Base-by-base conservation (phyloP, 352 stramenopile species). In the Plasmopara muralis region DNA sequence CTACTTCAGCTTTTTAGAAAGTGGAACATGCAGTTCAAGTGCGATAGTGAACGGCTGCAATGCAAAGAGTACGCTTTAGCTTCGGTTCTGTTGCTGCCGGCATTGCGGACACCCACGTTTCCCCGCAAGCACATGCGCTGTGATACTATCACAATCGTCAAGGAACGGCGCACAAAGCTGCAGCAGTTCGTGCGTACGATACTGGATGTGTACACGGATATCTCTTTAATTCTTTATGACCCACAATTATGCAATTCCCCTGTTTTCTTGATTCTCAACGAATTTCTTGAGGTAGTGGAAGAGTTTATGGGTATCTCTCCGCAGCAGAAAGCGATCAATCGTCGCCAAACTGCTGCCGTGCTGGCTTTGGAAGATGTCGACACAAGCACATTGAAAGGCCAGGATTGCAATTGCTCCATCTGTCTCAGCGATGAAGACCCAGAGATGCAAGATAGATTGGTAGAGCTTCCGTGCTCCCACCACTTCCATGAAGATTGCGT, bases 401-500 rank as follows among this genome's bases (percentile, higher is more conserved):
- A 63, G 15, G 66, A 74, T 6, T 64, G 45, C 29, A 57, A 62
- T 29, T 84, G 73, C 47, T 84, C 70, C 34, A 84, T 84, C 28
- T 84, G 73, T 42, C 58, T 84, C 30, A 66, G 75, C 41, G 60
- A 72, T 25, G 64, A 69, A 20, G 70, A 75, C 40, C 52, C 39
- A 12, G 54, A 72, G 62, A 59, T 39, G 25, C 45, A 56, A 30
- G 52, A 77, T 20, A 71, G 65, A 40, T 70, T 83, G 57, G 76
- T 87, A 25, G 60, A 66, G 49, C 53, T 90, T n/a, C 70, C 74
- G 16, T 90, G 79, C 47, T 57, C 46, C 13, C 79, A 90, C 50
- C 65, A 76, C 34, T 90, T 87, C 51, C 79, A 90, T 54, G 77
- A 90, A 64, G 74, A 87, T 67, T 90, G 79, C 35, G 68, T 87